Base-by-base conservation (phyloP, 306 rosid species). In the Dalbergia cultrata region DNA sequence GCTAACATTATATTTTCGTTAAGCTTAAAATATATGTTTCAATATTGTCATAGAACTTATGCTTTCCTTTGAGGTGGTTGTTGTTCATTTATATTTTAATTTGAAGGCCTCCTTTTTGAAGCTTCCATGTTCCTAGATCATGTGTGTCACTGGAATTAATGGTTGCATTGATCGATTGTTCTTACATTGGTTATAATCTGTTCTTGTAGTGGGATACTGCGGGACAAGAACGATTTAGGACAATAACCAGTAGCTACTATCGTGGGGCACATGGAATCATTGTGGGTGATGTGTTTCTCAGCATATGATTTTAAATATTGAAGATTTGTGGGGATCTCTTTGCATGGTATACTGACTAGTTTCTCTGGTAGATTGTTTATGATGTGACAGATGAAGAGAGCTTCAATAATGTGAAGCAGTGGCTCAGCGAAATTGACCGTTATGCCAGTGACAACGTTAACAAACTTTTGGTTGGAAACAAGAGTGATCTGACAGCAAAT, bases 251-350 rank as follows among this genome's bases (percentile, higher is more conserved):
- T 52, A 87, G 90, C 86, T 87, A 87, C 86, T 87, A 87, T 72
- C 88, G 88, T 1, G 88, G 90, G 61, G 90, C 90, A 71, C 90
- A 87, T 79, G 90, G 90, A 45, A 87, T 87, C 88, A 87, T 87
- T 79, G 90, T 87, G 74, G 39, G 90, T 84, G 80, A 44, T 75
- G 34, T 4, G 60, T 83, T 67, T 86, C 58, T 35, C 67, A 60
- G 9, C 78, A 19, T 47, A 26, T 4, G 14, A 60, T 72, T 71
- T 72, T 70, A 61, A 33, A 49, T 16, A 4, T 54, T 21, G 49
- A 80, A 67, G 8, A 54, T 41, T 83, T 47, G 33, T 54, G 57
- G 4, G 62, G 63, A 67, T 72, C 33, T 59, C 63, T 10, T 69
- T 61, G 59, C 19, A 16, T 58, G 70, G 17, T 79, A 10, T 73